Conservation (phyloP, 768 basidiomycete species). For the Pisolithus marmoratus region DNA sequence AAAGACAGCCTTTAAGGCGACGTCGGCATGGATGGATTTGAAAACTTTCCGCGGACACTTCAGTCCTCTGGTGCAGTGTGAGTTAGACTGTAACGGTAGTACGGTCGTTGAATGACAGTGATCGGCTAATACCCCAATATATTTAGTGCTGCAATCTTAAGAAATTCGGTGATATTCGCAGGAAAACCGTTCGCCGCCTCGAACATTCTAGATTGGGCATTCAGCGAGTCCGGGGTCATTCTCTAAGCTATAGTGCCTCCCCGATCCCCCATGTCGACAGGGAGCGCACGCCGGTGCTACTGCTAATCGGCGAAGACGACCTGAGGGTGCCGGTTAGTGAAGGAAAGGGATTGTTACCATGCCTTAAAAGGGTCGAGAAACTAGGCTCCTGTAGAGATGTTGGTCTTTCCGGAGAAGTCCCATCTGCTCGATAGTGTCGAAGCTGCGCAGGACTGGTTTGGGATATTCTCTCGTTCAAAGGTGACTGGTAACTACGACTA, state of each 20-base stretch:
- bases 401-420: constrained; percentile 55
- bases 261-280: constrained; percentile 50
- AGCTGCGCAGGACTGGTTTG: constrained; percentile 48
- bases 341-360: constrained; percentile 58
- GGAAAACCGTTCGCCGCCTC: constrained; percentile 50
- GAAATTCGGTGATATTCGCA: constrained; percentile 64
- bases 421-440: constrained; percentile 65
- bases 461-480: constrained; percentile 10
- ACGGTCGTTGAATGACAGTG: constrained; percentile 32
- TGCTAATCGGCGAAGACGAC: constrained; percentile 58
- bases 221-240: constrained; percentile 39
- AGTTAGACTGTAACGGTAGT: neutral
- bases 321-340: constrained; percentile 59
- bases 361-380: constrained; percentile 44
- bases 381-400: constrained; percentile 47
- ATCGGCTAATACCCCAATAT: constrained; percentile 58
- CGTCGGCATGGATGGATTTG: constrained; percentile 63
- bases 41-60: constrained; percentile 87
- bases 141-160: constrained; percentile 57
- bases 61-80: constrained; percentile 51
- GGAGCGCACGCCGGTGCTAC: constrained; percentile 48
- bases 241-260: constrained; percentile 38
- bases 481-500: too few species aligned
- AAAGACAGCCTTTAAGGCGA: constrained; percentile 72
- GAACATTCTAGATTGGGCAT: constrained; percentile 68